Evolutionary conservation across 768 basidiomycete genomes (phyloP), one percentile per base, ranked within the genome.

Genomic region (Trametes coccinea): DNA sequence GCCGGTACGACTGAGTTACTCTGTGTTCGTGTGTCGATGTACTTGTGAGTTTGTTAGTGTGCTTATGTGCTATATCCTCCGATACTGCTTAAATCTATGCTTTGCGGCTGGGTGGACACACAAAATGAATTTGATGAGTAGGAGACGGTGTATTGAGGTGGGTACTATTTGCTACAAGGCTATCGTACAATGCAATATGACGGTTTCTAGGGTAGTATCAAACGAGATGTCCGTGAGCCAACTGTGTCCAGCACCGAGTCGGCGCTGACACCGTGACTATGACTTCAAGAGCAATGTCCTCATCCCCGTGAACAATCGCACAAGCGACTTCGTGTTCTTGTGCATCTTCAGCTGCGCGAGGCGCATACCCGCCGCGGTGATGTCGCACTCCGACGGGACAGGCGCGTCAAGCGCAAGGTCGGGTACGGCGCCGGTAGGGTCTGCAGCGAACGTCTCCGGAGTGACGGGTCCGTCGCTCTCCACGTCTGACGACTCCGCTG

Each of bases 381-480:
- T 56, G 48, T 61, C 60, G 49, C 54, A 56, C 37, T 61, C 60
- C 17, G 49, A 51, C 7, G 44, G 43, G 27, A 34, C 29, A 11
- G 54, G 44, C 34, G 5, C 43, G 34, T 62, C 65, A 27, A 70
- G 66, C 41, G 49, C 57, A 17, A 69, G 54, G 17, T 49, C 27
- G 16, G 70, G 66, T 9, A 70, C 56, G 16, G 37, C 45, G 44
- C 37, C 50, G 13, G 33, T 45, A 4, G 47, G 39, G 1, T 64
- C 56, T 5, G 60, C 40, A 9, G 70, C 50, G 11, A 34, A 50
- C 8, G 61, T 61, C 45, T 56, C 57, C 0, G 68, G 68, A 11
- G 70, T 69, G 44, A 53, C n/a, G 4, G 70, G 70, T 9, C 62
- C 62, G 16, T 41, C 44, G 63, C 67, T 67, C 46, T 67, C 67